phyloP scores from a whole-genome alignment of 805 yeast species.

The Myxozyma nipponensis region DNA sequence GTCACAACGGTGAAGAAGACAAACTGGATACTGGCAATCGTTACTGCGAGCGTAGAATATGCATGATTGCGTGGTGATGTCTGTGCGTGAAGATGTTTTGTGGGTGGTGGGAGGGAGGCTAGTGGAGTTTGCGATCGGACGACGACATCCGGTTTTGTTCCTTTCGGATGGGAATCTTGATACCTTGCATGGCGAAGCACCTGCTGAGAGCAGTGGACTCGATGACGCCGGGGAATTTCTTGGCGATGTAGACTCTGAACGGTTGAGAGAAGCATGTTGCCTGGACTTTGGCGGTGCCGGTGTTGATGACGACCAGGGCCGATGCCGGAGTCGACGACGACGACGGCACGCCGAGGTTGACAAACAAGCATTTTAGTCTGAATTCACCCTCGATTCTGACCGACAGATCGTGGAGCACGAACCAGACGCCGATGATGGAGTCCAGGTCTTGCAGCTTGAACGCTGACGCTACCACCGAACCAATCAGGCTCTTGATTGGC shows the following conservation, averaged over 20 bases:
- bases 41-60: background rate
- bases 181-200: slow-evolving; percentile 45
- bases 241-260: slow-evolving; percentile 44
- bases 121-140: background rate
- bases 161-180: slow-evolving; percentile 42
- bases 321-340: background rate
- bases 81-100: background rate
- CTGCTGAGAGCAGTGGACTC: slow-evolving; percentile 42
- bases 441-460: slow-evolving; percentile 40
- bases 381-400: slow-evolving; percentile 45
- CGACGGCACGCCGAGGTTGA: slow-evolving; percentile 33
- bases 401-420: slow-evolving; percentile 43
- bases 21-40: background rate
- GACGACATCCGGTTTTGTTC: slow-evolving; percentile 13
- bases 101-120: background rate
- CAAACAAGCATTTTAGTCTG: slow-evolving; percentile 40
- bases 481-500: slow-evolving; percentile 42
- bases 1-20: background rate
- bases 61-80: background rate
- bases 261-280: slow-evolving; percentile 37
- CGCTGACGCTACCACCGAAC: slow-evolving; percentile 41
- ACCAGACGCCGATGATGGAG: slow-evolving; percentile 42
- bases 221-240: slow-evolving; percentile 46
- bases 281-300: slow-evolving; percentile 29
- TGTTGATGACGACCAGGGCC: slow-evolving; percentile 24